Evolutionary conservation across 1,284 basidiomycete genomes (phyloP), one percentile per base, ranked within the genome.

Genomic region (Heterobasidion annosum): DNA sequence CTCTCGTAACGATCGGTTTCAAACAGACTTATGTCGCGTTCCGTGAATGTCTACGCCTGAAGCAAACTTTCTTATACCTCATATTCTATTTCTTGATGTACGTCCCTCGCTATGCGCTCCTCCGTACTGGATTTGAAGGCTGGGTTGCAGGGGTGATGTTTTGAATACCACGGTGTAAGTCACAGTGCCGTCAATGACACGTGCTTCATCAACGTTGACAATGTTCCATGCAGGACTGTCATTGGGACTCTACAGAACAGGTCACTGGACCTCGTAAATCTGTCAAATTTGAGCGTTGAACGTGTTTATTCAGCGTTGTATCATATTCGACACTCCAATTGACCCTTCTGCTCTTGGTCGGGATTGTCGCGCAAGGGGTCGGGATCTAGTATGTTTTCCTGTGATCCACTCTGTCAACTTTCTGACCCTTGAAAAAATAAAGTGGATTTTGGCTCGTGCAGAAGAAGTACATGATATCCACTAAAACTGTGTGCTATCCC

Each of bases 381-480:
- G 89, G 89, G 15, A 88, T 88, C 51, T 88, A 87, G 86, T 88
- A 58, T 64, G 78, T 67, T 37, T 50, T 19, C 19, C 34, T 50
- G 12, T 43, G 5, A 25, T 3, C 19, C 12, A 15, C 18, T 34
- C 50, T 55, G 35, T 63, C 45, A 32, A 19, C 8, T 34, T 35
- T n/a, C 10, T 16, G 51, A 37, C 9, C 15, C 33, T 19, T 35
- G 19, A 48, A 4, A 15, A 15, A 18, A 19, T 25, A 18, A 51
- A 88, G 85, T 61, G 59, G 78, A 8, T 90, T 87, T 65, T 92
- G 90, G 90, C 63, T 85, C 7, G 79, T 91, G 6, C 90, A 93
- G 64, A 89, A 86, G 61, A 73, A 70, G 47, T 91, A 74, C 61
- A 76, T 77, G 49, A 82, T 91, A 50, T 74, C 80, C 15, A 93